These are phyloP conservation scores for Alternaria gansuensis DNA, from an alignment of 2,329 filamentous ascomycete genomes.

Conservation along the genomic window DNA sequence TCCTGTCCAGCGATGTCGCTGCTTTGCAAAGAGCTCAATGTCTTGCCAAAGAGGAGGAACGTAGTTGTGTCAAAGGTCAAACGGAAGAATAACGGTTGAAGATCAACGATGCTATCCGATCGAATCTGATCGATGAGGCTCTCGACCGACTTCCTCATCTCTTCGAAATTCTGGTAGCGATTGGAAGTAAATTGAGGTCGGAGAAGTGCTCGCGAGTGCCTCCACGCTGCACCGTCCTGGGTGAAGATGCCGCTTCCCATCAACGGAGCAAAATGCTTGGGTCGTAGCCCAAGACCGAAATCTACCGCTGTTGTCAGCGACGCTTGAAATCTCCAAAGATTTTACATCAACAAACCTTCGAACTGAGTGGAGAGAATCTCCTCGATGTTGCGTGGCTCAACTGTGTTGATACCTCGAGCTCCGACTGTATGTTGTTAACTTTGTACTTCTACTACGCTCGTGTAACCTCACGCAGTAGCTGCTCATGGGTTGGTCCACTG, in stretches of 20 bases:
- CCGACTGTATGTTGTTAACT: constrained; percentile 11
- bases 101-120: constrained; percentile 39
- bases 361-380: constrained; percentile 27
- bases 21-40: constrained; percentile 35
- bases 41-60: constrained; percentile 49
- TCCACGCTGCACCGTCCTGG: constrained; percentile 37
- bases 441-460: neutral
- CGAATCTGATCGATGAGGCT: constrained; percentile 19
- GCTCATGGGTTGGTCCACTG: constrained; percentile 32
- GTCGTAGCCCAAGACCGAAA: constrained; percentile 20
- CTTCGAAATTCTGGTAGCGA: constrained; percentile 43
- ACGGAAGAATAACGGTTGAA: constrained; percentile 53
- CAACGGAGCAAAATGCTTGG: constrained; percentile 17
- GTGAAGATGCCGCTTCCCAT: constrained; percentile 32
- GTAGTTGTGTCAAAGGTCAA: constrained; percentile 51
- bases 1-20: constrained; percentile 22
- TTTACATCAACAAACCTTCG: constrained; percentile 10
- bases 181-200: constrained; percentile 48
- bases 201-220: constrained; percentile 44
- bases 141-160: constrained; percentile 41
- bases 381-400: constrained; percentile 31
- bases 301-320: constrained; percentile 7
- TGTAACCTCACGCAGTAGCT: constrained; percentile 9
- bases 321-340: neutral
- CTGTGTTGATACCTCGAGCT: constrained; percentile 19